Conservation (phyloP, 2,329 filamentous ascomycete genomes). For the Nothomitra cinnamomea region DNA sequence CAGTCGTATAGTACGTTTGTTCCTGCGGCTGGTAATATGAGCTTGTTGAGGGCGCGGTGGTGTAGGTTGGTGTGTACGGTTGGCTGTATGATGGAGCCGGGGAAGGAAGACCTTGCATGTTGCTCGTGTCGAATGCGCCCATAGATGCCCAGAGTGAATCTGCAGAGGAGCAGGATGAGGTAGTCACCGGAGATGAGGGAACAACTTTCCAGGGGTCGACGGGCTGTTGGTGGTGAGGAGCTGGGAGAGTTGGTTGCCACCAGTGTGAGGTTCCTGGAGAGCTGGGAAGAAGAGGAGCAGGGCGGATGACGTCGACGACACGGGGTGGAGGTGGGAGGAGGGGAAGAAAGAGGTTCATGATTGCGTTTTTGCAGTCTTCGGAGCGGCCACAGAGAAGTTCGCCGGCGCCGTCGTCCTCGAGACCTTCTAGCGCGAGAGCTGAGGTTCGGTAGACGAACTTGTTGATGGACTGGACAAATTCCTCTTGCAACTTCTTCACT, state of each 20-base stretch:
- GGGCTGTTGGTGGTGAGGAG: constrained; percentile 56
- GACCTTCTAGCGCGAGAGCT: constrained; percentile 75
- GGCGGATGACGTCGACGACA: constrained; percentile 76
- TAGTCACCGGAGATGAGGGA: constrained; percentile 67
- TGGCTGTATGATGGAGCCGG: constrained; percentile 60
- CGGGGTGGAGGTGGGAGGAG: constrained; percentile 76
- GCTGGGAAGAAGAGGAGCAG: constrained; percentile 71
- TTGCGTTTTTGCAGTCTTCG: constrained; percentile 78
- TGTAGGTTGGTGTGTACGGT: constrained; percentile 40
- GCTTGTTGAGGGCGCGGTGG: constrained; percentile 32
- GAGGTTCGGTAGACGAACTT: constrained; percentile 88
- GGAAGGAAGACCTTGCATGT: constrained; percentile 57
- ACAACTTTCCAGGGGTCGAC: constrained; percentile 78
- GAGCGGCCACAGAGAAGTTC: constrained; percentile 83
- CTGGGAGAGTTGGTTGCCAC: constrained; percentile 58
- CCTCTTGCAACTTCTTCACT: constrained; percentile 91
- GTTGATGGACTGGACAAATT: constrained; percentile 93
- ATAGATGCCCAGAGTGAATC: constrained; percentile 66
- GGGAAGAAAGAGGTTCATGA: constrained; percentile 70
- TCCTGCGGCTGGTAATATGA: too few relatives aligned
- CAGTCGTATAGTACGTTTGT: too few relatives aligned
- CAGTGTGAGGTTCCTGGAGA: constrained; percentile 56
- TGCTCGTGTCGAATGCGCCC: constrained; percentile 33
- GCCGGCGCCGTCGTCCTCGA: constrained; percentile 91
- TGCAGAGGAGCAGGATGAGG: constrained; percentile 49